These are phyloP conservation scores for Melampsora larici-populina DNA, from an alignment of 1,284 basidiomycete genomes.

Conservation along the genomic window DNA sequence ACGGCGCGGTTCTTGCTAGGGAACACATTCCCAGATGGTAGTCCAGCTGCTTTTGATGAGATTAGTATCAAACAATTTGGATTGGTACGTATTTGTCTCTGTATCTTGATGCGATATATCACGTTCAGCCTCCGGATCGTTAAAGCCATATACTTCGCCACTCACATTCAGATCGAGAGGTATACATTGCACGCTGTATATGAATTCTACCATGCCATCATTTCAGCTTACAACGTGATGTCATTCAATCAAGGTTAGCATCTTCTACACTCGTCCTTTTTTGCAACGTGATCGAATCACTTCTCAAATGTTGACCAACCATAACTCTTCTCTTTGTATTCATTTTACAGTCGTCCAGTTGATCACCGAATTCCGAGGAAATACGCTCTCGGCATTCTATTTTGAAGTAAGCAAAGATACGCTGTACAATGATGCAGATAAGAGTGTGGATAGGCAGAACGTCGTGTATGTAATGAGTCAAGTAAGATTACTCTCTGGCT, in stretches of 20 bases:
- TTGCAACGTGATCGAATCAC: background rate
- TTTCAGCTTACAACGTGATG: conserved; percentile 68
- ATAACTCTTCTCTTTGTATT: conserved; percentile 63
- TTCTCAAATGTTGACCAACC: background rate
- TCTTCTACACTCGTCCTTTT: background rate
- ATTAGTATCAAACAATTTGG: conserved; percentile 44
- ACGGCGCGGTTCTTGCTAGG: conserved; percentile 85
- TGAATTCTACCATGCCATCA: conserved; percentile 65
- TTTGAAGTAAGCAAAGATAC: conserved; percentile 89
- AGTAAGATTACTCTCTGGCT: conserved; percentile 56
- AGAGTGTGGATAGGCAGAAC: conserved; percentile 62
- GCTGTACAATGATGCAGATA: conserved; percentile 69
- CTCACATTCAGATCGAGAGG: conserved; percentile 65
- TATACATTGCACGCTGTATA: conserved; percentile 82
- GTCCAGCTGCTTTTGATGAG: conserved; percentile 48
- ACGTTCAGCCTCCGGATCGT: conserved; percentile 54
- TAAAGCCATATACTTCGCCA: conserved; percentile 60
- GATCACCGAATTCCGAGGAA: conserved; percentile 56
- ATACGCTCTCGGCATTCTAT: conserved; percentile 64
- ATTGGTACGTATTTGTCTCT: conserved; percentile 49
- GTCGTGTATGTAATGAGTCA: conserved; percentile 71
- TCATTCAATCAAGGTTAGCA: conserved; percentile 77
- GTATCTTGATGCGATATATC: conserved; percentile 14
- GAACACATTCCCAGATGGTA: conserved; percentile 58
- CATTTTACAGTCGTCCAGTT: conserved; percentile 61